These are phyloP conservation scores for Actinomortierella wolfii DNA, from an alignment of 371 early-diverging fungal species.

Conservation along the genomic window DNA sequence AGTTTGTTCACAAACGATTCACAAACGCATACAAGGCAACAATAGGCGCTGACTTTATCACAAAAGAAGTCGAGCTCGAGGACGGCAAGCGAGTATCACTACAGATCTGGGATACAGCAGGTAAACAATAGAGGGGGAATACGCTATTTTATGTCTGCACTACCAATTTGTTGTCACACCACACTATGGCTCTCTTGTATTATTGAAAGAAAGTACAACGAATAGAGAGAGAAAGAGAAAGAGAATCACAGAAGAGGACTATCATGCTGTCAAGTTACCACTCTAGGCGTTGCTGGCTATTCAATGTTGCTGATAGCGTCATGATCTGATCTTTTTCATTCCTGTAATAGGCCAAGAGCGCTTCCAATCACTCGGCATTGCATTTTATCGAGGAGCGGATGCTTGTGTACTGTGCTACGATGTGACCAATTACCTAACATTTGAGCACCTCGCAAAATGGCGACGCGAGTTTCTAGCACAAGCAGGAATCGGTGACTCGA, in stretches of 20 bases:
- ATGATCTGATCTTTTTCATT: neutral
- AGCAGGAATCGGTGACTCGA: conserved; percentile 81
- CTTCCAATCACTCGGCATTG: conserved; percentile 88
- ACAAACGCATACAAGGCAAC: conserved; percentile 97
- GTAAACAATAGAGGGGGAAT: conserved; percentile 12
- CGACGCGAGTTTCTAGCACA: conserved; percentile 91
- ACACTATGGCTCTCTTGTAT: no score
- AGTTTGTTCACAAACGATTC: conserved; percentile 94
- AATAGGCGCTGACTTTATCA: conserved; percentile 97
- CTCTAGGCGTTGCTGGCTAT: no score
- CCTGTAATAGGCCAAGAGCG: conserved; percentile 70
- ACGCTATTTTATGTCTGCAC: neutral
- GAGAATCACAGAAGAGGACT: neutral
- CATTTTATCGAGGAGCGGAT: conserved; percentile 94
- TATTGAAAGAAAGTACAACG: no score
- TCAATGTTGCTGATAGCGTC: no score
- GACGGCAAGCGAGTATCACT: conserved; percentile 75
- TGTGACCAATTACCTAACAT: conserved; percentile 81
- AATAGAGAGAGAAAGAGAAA: no score
- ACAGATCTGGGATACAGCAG: conserved; percentile 82
- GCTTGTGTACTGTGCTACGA: conserved; percentile 93
- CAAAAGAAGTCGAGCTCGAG: conserved; percentile 85
- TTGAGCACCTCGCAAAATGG: conserved; percentile 88
- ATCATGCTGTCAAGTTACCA: neutral
- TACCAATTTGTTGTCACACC: neutral